Percentiles rank a stretch among this genome's conserved stretches.
Conservation (phyloP, 139 green algal species). For the Astrephomene gubernaculifera region DNA sequence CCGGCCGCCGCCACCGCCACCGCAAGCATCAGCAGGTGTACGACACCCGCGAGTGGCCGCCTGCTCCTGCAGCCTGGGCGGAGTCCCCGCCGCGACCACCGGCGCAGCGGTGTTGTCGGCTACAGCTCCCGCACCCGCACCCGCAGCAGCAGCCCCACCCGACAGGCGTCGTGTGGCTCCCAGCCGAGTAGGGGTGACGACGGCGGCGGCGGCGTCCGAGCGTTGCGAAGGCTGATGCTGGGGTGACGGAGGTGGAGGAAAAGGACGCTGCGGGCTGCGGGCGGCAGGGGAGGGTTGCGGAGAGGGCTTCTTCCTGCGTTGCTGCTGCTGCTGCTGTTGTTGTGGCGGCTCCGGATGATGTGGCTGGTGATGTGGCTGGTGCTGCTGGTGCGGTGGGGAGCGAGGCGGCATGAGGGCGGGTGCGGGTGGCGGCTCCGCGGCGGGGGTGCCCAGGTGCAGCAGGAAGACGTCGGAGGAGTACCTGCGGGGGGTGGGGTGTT, state of each 20-base stretch:
- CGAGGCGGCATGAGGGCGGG: not conserved
- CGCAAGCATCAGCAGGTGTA: no score
- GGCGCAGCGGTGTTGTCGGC: no score
- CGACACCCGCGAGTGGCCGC: no score
- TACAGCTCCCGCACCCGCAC: no score
- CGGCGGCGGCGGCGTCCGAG: not conserved
- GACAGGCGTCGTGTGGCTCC: not conserved
- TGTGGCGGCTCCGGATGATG: not conserved
- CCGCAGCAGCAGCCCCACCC: no score
- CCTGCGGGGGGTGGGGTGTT: not conserved
- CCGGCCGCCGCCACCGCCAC: no score
- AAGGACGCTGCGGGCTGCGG: not conserved
- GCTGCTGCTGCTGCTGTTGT: not conserved
- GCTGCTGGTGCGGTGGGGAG: not conserved
- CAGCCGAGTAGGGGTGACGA: not conserved
- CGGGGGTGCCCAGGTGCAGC: slow-evolving; percentile 10
- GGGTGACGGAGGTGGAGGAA: not conserved
- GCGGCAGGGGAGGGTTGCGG: not conserved
- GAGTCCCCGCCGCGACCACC: no score
- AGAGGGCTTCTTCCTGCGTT: not conserved
- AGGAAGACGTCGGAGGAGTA: slow-evolving; percentile 7
- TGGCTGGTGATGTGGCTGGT: not conserved
- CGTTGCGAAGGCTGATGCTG: no score
- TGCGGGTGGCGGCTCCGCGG: not conserved
- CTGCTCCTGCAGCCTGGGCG: no score